Evolutionary conservation across 768 basidiomycete genomes (phyloP).

Genomic region (Phallus indusiatus): DNA sequence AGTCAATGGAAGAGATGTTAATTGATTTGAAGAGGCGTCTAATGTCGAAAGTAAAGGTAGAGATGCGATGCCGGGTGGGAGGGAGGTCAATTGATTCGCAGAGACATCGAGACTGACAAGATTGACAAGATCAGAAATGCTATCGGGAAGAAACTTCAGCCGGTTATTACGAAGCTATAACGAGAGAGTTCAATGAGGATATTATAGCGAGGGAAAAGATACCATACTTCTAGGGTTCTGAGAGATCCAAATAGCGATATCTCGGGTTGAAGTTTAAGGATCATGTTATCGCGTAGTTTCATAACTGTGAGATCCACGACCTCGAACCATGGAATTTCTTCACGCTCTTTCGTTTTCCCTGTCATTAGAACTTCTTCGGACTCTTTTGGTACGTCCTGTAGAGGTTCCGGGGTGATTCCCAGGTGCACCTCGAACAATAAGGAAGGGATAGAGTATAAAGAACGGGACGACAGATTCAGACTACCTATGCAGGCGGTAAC

Average conservation of each 20-base stretch:
- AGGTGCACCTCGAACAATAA: slow-evolving; percentile 75
- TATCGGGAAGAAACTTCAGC: slow-evolving; percentile 48
- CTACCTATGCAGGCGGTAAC: slow-evolving; percentile 48
- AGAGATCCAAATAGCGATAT: slow-evolving; percentile 78
- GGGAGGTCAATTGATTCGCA: slow-evolving; percentile 51
- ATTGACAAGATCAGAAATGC: slow-evolving; percentile 58
- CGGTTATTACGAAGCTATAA: slow-evolving; percentile 68
- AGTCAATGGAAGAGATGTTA: slow-evolving; percentile 53
- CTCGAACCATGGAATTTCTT: slow-evolving; percentile 63
- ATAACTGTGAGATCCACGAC: slow-evolving; percentile 68
- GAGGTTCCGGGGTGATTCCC: slow-evolving; percentile 58
- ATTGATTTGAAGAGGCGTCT: slow-evolving; percentile 63
- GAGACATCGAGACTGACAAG: slow-evolving; percentile 67
- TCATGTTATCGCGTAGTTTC: slow-evolving; percentile 76
- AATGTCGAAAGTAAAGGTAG: slow-evolving; percentile 58
- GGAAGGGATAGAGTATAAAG: slow-evolving; percentile 63
- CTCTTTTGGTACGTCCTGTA: slow-evolving; percentile 48
- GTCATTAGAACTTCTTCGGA: slow-evolving; percentile 22
- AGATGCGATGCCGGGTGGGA: slow-evolving; percentile 57
- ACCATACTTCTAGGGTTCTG: slow-evolving; percentile 67
- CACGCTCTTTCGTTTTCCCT: slow-evolving; percentile 27
- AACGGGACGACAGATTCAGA: slow-evolving; percentile 68
- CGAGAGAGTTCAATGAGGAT: neutral
- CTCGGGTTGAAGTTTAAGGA: slow-evolving; percentile 70
- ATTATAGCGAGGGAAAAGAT: neutral